Evolutionary conservation across 805 yeast species (phyloP), one percentile per base, ranked within the genome.

Genomic region (Kodamaea hsintzibuensis): DNA sequence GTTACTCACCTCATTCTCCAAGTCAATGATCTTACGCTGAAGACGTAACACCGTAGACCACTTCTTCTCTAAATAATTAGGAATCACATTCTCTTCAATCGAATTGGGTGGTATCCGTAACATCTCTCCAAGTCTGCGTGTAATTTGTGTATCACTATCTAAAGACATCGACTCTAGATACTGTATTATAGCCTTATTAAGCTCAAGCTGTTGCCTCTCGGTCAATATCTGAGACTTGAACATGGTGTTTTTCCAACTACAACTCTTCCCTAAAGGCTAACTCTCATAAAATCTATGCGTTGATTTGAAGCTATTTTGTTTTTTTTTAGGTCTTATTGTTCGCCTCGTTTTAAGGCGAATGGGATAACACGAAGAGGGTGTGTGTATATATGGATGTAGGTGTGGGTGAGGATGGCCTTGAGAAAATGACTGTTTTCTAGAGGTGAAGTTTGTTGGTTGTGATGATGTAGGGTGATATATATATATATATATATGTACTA

Each of bases 1-100:
- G 40, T 79, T 77, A 14, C 69, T 69, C 3, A 82, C 66, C 47
- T 84, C 86, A 16, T 78, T 70, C 62, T 92, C 96, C 44, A 91
- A 69, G 50, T 86, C 93, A 54, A 86, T 72, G 43, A 86, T 85
- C 61, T 82, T 80, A 57, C 84, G 81, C 69, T 93, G 97, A 30
- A 93, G 74, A 46, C 96, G 74, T 33, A 90, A 77, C 3, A 92
- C 93, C 0, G 96, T 85, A 0, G 86, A 78, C 98, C 98, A 92
- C 71, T 91, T 92, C 69, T 86, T 87, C 60, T 87, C 90, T 40
- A 90, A 71, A 55, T 75, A 76, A 57, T 73, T 65, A 49, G 75
- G 70, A 9, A 75, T 70, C 4, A 72, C 60, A 16, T 61, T 59
- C 30, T 66, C 72, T 18, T 55, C 55, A 12, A 30, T 35, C 42